These are phyloP conservation scores for Chrysochromulina parva DNA, from an alignment of 78 protist genomes.

Conservation along the genomic window DNA sequence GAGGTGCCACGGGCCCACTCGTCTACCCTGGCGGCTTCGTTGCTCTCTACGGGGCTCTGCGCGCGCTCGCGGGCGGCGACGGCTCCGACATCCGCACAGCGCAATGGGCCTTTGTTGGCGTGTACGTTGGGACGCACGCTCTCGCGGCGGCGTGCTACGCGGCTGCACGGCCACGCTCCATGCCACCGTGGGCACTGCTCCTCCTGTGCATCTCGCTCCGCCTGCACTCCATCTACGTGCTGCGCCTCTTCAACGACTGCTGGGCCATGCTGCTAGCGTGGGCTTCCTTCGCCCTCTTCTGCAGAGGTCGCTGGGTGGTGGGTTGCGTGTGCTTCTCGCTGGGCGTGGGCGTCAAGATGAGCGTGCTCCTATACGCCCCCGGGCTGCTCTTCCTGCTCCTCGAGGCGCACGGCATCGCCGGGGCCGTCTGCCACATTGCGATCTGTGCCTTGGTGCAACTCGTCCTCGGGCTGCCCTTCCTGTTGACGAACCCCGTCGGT, in stretches of 20 bases:
- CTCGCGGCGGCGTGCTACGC: slow-evolving; percentile 52
- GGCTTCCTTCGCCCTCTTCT: neutral
- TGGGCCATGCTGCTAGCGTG: neutral
- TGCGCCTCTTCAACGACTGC: slow-evolving; percentile 91
- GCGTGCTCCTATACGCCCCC: slow-evolving; percentile 78
- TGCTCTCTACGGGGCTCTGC: slow-evolving; percentile 43
- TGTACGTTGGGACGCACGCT: slow-evolving; percentile 32
- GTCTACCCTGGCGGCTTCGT: slow-evolving; percentile 79
- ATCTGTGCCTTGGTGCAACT: slow-evolving; percentile 39
- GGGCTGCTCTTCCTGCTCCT: slow-evolving; percentile 69
- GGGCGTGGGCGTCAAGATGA: slow-evolving; percentile 80
- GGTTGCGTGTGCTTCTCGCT: slow-evolving; percentile 1
- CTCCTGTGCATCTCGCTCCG: slow-evolving; percentile 64
- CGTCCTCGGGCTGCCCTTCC: slow-evolving; percentile 77
- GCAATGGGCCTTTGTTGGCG: slow-evolving; percentile 58
- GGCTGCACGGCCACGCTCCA: too few relatives aligned
- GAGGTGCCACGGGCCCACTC: slow-evolving; percentile 66
- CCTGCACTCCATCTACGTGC: slow-evolving; percentile 85
- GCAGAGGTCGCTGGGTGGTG: neutral
- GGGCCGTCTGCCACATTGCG: slow-evolving; percentile 48
- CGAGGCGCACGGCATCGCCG: slow-evolving; percentile 46
- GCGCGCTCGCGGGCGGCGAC: slow-evolving; percentile 32
- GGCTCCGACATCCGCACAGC: slow-evolving; percentile 69
- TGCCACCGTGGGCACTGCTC: slow-evolving; percentile 62
- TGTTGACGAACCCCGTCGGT: slow-evolving; percentile 39